Evolutionary conservation across 148 eudicot species (phyloP).

Genomic region (Vaccinium corymbosum): DNA sequence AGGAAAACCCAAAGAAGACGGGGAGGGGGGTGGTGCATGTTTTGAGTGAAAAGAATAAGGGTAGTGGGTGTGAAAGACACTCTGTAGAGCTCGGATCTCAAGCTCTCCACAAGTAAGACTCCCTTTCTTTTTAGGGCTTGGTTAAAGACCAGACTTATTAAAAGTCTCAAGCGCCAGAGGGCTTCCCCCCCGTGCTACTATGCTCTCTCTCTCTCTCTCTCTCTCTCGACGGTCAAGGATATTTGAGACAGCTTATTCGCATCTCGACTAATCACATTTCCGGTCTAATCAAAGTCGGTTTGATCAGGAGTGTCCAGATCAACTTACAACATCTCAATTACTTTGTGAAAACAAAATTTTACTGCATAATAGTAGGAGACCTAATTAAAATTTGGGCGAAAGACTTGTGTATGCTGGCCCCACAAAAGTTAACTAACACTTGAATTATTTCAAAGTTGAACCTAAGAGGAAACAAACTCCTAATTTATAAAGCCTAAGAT

Average conservation of each 20-base stretch:
- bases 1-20: background rate
- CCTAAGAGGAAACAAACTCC: no score
- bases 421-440: background rate
- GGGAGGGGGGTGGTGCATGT: background rate
- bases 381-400: background rate
- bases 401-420: background rate
- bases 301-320: no score
- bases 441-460: background rate
- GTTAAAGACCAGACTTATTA: constrained; percentile 15
- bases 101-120: constrained; percentile 18
- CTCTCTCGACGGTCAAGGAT: no score
- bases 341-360: no score
- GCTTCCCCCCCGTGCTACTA: background rate
- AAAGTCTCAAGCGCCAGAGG: constrained; percentile 1
- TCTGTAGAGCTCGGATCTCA: constrained; percentile 43
- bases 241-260: no score
- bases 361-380: background rate
- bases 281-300: no score
- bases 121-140: constrained; percentile 15
- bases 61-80: constrained; percentile 22
- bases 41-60: background rate
- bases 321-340: background rate
- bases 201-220: background rate
- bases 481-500: background rate
- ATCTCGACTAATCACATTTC: no score